Conservation (phyloP, 2,329 filamentous ascomycete genomes). For the Falciphora oryzae region DNA sequence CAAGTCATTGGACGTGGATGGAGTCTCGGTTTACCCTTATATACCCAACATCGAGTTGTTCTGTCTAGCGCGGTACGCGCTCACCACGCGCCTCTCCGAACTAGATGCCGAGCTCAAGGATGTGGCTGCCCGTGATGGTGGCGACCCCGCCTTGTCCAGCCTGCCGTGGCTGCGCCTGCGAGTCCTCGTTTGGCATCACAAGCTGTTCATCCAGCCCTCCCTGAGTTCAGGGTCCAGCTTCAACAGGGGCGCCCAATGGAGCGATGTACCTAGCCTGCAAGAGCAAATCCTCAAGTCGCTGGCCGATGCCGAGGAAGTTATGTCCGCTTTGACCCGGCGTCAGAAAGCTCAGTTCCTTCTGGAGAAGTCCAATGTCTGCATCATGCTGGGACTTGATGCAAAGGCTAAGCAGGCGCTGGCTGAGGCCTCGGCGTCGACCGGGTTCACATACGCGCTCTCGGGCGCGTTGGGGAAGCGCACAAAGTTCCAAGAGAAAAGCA, state of each 20-base stretch:
- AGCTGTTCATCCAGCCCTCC: constrained; percentile 52
- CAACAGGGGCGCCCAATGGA: constrained; percentile 52
- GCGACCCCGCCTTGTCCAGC: constrained; percentile 16
- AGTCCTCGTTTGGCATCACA: constrained; percentile 64
- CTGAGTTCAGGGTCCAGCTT: constrained; percentile 49
- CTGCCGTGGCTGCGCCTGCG: constrained; percentile 62
- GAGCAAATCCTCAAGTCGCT: constrained; percentile 40
- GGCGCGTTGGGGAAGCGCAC: constrained; percentile 83
- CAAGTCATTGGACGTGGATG: constrained; percentile 69
- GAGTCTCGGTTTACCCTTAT: constrained; percentile 77
- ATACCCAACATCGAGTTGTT: constrained; percentile 82
- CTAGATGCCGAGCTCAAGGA: neutral
- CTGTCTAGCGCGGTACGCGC: constrained; percentile 57
- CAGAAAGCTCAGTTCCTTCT: constrained; percentile 67
- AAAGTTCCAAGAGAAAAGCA: constrained; percentile 70
- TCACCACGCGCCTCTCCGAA: constrained; percentile 20
- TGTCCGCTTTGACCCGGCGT: constrained; percentile 17
- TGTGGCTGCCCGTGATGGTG: neutral
- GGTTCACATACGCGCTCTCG: constrained; percentile 75
- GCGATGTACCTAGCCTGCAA: constrained; percentile 51
- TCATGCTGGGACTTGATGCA: constrained; percentile 74
- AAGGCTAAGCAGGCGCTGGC: constrained; percentile 68
- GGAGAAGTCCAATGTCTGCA: constrained; percentile 77
- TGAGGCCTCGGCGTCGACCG: constrained; percentile 58
- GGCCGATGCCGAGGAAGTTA: constrained; percentile 32